A percentile compares a stretch with the other conserved stretches of the same genome.
phyloP scores from a whole-genome alignment of 352 stramenopile species.

The Pythium vanterpoolii region DNA sequence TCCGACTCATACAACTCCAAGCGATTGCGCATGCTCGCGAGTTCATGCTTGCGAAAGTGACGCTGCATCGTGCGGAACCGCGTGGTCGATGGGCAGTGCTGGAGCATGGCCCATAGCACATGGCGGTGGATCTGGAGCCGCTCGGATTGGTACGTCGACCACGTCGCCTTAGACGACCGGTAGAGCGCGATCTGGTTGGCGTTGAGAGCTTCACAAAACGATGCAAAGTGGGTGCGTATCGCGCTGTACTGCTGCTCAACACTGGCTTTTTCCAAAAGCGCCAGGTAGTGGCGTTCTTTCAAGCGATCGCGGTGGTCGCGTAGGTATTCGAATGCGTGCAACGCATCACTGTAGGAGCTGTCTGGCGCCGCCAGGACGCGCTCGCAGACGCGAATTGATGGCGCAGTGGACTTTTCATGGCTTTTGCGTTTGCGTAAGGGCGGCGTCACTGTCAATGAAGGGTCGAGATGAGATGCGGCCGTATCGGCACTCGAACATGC shows the following conservation, averaged over 20 bases:
- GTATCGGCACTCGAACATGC: background rate
- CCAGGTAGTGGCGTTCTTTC: constrained; percentile 42
- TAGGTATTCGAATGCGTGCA: constrained; percentile 34
- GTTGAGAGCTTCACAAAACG: constrained; percentile 36
- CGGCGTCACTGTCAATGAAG: background rate
- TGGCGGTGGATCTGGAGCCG: constrained; percentile 61
- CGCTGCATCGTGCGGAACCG: constrained; percentile 27
- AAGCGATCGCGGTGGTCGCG: constrained; percentile 20
- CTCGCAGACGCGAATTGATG: background rate
- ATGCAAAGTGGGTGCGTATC: constrained; percentile 37
- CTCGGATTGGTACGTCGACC: constrained; percentile 34
- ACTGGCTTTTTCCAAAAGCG: constrained; percentile 63
- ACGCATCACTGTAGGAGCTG: constrained; percentile 26
- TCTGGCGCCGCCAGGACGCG: constrained; percentile 4
- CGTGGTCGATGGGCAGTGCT: constrained; percentile 14
- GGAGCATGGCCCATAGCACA: constrained; percentile 63
- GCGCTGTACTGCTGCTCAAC: constrained; percentile 29
- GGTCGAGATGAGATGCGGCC: background rate
- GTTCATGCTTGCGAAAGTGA: constrained; percentile 42
- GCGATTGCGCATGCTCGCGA: constrained; percentile 41
- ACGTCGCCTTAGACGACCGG: constrained; percentile 18
- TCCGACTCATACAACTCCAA: constrained; percentile 52
- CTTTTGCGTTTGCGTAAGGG: background rate
- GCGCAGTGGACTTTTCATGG: background rate
- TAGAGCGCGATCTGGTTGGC: constrained; percentile 20